A percentile compares a stretch with the other conserved stretches of the same genome.
Evolutionary conservation across 495 filamentous ascomycete genomes (phyloP).

Genomic region (Aspergillus leporis): DNA sequence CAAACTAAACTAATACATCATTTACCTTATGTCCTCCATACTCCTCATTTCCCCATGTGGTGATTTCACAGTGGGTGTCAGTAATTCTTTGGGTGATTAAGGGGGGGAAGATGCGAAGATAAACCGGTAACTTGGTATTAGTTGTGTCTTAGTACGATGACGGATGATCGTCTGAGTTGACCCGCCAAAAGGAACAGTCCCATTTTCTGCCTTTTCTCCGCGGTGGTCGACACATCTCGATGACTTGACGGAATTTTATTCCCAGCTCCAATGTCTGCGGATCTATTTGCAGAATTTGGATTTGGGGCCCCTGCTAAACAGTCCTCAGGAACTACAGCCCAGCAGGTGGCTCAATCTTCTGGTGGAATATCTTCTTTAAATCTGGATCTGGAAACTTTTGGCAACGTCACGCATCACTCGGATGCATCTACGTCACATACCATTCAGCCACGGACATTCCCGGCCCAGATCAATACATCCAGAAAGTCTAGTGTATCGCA

Average conservation of each 20-base stretch:
- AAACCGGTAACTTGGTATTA: not conserved
- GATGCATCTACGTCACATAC: constrained; percentile 7
- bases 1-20: not conserved
- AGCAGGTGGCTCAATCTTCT: constrained; percentile 14
- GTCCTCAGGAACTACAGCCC: constrained; percentile 17
- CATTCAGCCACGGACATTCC: not conserved
- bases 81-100: constrained; percentile 12
- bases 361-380: constrained; percentile 26
- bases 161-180: constrained; percentile 7
- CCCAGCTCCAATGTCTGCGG: constrained; percentile 62
- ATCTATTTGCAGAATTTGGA: constrained; percentile 73
- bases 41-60: constrained; percentile 56
- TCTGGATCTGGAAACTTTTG: constrained; percentile 24
- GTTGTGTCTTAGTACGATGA: constrained; percentile 2
- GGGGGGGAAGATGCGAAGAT: constrained; percentile 13
- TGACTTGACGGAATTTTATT: constrained; percentile 3
- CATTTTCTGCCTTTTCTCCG: constrained; percentile 2
- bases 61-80: constrained; percentile 11
- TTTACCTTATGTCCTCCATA: constrained; percentile 62
- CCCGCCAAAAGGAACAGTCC: constrained; percentile 5
- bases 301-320: constrained; percentile 23
- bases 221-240: not conserved
- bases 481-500: constrained; percentile 13
- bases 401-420: not conserved
- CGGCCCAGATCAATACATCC: constrained; percentile 9